These are phyloP conservation scores for Avena atlantica DNA, from an alignment of 176 grass and related monocot genomes.

Conservation along the genomic window DNA sequence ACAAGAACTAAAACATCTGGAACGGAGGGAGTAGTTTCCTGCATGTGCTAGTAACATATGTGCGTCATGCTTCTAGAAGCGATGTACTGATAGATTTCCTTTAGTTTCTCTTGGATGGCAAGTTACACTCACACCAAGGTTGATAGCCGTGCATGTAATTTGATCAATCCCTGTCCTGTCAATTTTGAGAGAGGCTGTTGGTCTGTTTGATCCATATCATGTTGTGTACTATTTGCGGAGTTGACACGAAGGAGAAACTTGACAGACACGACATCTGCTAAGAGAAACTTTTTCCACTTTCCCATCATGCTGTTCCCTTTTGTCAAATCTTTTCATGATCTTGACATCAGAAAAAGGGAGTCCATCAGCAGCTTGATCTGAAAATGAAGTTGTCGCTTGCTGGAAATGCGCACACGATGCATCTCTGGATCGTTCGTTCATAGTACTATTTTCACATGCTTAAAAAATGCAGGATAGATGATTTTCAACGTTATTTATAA, in stretches of 20 bases:
- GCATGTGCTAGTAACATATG: too few species aligned
- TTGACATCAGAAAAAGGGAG: conserved; percentile 25
- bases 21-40: too few species aligned
- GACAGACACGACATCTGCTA: background rate
- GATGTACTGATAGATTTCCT: background rate
- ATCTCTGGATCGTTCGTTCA: background rate
- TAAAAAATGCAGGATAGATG: background rate
- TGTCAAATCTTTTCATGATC: conserved; percentile 38
- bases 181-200: conserved; percentile 16
- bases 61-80: background rate
- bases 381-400: background rate
- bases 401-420: conserved; percentile 20
- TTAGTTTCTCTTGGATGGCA: too few species aligned
- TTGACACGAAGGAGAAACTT: conserved; percentile 43
- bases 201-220: conserved; percentile 1
- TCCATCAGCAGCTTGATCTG: background rate
- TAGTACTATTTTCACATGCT: background rate
- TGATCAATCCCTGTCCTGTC: background rate
- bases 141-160: background rate
- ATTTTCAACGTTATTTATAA: background rate
- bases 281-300: background rate
- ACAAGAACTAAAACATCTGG: too few species aligned
- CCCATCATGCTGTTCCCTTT: conserved; percentile 10
- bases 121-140: conserved; percentile 1
- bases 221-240: background rate